Base-by-base conservation (phyloP, 768 basidiomycete genomes). In the Candolleomyces eurysporus region DNA sequence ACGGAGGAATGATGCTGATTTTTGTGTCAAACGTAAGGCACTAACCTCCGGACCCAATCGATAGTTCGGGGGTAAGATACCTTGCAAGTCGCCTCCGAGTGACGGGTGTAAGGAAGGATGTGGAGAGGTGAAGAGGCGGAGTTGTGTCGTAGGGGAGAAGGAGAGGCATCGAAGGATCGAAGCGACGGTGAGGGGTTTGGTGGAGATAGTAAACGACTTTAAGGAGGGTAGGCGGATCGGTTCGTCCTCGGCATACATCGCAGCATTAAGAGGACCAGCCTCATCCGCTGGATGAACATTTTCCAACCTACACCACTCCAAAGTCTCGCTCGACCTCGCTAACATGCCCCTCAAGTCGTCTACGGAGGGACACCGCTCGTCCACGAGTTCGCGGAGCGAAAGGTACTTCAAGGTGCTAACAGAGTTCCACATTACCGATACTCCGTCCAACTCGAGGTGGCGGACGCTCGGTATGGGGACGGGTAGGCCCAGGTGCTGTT, bases 381-480 rank as follows among this genome's bases (percentile, higher is more conserved):
- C 26, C 8, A 60, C 60, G 10, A 78, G 69, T 0, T 75, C 71
- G 42, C 74, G 72, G 11, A 81, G 65, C 14, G 72, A 70, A 16
- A 81, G 69, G 52, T 73, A 66, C 19, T 71, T 71, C 39, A 81
- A 69, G 42, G 69, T 64, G 0, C 57, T 48, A 61, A 74, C 77
- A 16, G 64, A 62, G n/a, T 73, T 62, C 77, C 76, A 79, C 8
- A 59, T 67, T 0, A 80, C 62, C 0, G 75, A 67, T 22, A 79
- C 73, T 21, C 73, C 65, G 40, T 75, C 72, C 2, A 81, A 70
- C 0, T 63, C 62, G 42, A 81, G 72, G 14, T 66, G 68, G 26
- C 69, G 74, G 19, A 79, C 66, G 45, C 51, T 63, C 8, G 77
- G 74, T 8, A 79, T 53, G 58, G 63, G 31, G 42, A 66, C 53